These are phyloP conservation scores for Eucalyptus sideroxylon DNA, from an alignment of 345 rosid species.

Conservation along the genomic window DNA sequence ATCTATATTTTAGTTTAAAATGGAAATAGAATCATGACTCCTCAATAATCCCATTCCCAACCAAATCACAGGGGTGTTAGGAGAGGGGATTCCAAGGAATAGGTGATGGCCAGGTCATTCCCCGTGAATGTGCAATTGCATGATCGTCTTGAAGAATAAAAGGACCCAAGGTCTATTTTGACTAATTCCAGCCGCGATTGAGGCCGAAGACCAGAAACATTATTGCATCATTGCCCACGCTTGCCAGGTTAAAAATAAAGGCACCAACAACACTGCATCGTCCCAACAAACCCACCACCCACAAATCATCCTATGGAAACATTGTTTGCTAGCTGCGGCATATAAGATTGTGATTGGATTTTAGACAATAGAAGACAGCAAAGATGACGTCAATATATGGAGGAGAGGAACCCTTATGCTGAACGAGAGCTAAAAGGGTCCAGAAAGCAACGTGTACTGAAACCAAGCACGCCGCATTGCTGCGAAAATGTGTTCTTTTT, in stretches of 20 bases:
- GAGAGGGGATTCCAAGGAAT: neutral
- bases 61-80: neutral
- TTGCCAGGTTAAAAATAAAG: neutral
- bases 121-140: neutral
- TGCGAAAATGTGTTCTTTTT: neutral
- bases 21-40: neutral
- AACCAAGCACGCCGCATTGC: neutral
- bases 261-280: neutral
- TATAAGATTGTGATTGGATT: neutral
- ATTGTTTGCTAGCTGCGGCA: neutral
- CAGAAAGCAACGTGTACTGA: neutral
- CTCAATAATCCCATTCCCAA: neutral
- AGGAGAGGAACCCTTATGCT: neutral
- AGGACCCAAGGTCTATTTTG: neutral
- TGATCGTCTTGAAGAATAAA: neutral
- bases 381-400: neutral
- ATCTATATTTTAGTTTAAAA: neutral
- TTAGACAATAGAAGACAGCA: neutral
- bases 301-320: neutral
- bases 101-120: neutral
- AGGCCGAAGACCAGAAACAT: neutral
- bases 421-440: neutral
- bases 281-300: neutral
- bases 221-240: neutral
- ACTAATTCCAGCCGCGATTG: neutral